Evolutionary conservation across 805 yeast species (phyloP), one percentile per base, ranked within the genome.

Genomic region (Nakazawaea ernobii): DNA sequence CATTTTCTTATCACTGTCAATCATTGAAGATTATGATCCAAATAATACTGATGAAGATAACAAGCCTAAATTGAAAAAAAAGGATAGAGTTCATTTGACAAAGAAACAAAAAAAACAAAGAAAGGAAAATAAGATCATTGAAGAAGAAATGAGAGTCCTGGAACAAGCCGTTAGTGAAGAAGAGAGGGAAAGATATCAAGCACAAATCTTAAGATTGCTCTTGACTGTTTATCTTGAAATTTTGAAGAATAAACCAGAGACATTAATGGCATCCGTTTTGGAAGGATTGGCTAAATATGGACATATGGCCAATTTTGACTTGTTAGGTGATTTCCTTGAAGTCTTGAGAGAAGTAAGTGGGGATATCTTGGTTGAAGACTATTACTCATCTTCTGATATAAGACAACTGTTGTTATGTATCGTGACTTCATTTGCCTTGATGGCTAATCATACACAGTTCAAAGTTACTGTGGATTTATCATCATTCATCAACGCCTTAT

Each of bases 241-340:
- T 29, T 70, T 94, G 52, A 84, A 77, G 61, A 75, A 74, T 14
- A 74, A 79, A 39, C 77, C 82, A 15, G 76, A 80, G 35, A 75
- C 77, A 15, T 69, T 94, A 45, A 81, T 89, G 72, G 96, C 95
- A 7, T 75, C 92, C 0, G 95, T 92, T 0, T 70, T 94, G 46
- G 98, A 94, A 67, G 98, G 98, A 3, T 68, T 94, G 48, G 86
- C 97, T 1, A 80, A 80, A 59, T 90, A 84, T 60, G 96, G 98
- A 2, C 94, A 85, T 58, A 82, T 91, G 82, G 90, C 95, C 24
- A 94, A 94, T 60, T 80, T 92, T 49, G 98, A 94, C 54, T 71
- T 94, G 39, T 75, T 94, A 55, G 98, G 98, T 26, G 99, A 94
- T 62, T 82, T 94, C 65, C 71, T 94, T 44, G 95, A 85, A 60